These are phyloP conservation scores for Alternaria novae-zelandiae DNA, from an alignment of 2,329 filamentous ascomycete species.

Conservation along the genomic window DNA sequence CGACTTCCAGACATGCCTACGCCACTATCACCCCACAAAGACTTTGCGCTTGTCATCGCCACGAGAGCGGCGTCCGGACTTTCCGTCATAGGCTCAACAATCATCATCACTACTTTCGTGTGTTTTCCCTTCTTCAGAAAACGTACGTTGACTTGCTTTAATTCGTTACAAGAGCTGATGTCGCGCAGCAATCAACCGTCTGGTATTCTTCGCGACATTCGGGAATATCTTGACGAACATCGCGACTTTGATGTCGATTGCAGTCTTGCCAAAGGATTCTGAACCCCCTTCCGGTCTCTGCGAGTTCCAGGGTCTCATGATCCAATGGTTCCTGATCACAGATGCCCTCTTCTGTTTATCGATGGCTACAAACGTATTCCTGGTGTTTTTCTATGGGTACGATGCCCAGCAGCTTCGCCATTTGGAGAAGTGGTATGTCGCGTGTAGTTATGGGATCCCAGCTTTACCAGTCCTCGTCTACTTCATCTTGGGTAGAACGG, in stretches of 20 bases:
- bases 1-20: constrained; percentile 10
- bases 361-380: constrained; percentile 84
- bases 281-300: constrained; percentile 64
- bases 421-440: constrained; percentile 74
- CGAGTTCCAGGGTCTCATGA: constrained; percentile 77
- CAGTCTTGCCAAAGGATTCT: constrained; percentile 55
- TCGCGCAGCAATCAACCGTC: constrained; percentile 70
- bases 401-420: constrained; percentile 67
- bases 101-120: constrained; percentile 75
- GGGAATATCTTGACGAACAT: constrained; percentile 81
- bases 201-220: constrained; percentile 83
- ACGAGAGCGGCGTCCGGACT: constrained; percentile 74
- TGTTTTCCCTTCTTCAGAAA: constrained; percentile 76
- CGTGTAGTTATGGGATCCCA: constrained; percentile 75
- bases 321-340: constrained; percentile 70
- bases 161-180: not conserved
- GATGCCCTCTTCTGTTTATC: constrained; percentile 19
- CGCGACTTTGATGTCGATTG: constrained; percentile 74
- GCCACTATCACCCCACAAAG: constrained; percentile 19
- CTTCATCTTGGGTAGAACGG: constrained; percentile 66
- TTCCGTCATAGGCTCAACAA: constrained; percentile 72
- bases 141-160: constrained; percentile 37
- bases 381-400: constrained; percentile 80
- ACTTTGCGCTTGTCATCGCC: constrained; percentile 62
- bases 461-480: constrained; percentile 72